These are phyloP conservation scores for Lepiota venenata DNA, from an alignment of 768 basidiomycete genomes.

Conservation along the genomic window DNA sequence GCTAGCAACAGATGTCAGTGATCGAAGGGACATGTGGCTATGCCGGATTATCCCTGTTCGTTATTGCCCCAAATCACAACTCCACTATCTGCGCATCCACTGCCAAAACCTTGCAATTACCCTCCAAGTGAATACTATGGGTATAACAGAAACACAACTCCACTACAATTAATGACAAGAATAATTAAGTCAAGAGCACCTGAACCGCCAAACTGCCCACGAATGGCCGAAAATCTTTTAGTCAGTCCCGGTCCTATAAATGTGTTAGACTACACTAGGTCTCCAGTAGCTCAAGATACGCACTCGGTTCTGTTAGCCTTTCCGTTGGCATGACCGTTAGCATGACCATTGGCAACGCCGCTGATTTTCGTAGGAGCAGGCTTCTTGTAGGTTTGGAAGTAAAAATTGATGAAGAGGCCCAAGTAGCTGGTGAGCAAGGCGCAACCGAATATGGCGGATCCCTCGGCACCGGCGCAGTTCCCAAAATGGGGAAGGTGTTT, in stretches of 20 bases:
- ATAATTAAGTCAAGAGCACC: neutral
- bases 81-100: neutral
- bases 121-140: slow-evolving; percentile 10
- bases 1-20: neutral
- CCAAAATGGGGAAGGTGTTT: slow-evolving; percentile 63
- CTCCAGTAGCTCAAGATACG: neutral
- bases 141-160: slow-evolving; percentile 7
- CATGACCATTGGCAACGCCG: slow-evolving; percentile 33
- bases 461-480: slow-evolving; percentile 87
- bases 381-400: slow-evolving; percentile 81
- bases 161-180: slow-evolving; percentile 5
- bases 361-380: slow-evolving; percentile 38
- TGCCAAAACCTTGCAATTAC: slow-evolving; percentile 7
- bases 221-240: slow-evolving; percentile 18
- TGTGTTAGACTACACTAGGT: neutral
- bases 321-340: slow-evolving; percentile 30
- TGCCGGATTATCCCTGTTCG: neutral
- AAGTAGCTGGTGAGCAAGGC: slow-evolving; percentile 87
- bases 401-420: slow-evolving; percentile 94
- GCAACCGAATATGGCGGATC: slow-evolving; percentile 88
- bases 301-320: slow-evolving; percentile 19
- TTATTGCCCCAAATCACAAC: neutral
- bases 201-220: neutral
- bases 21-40: slow-evolving; percentile 2
- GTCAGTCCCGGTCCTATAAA: slow-evolving; percentile 28